Evolutionary conservation across 768 basidiomycete genomes (phyloP), one percentile per base, ranked within the genome.

Genomic region (Boletus tylopilopsis): DNA sequence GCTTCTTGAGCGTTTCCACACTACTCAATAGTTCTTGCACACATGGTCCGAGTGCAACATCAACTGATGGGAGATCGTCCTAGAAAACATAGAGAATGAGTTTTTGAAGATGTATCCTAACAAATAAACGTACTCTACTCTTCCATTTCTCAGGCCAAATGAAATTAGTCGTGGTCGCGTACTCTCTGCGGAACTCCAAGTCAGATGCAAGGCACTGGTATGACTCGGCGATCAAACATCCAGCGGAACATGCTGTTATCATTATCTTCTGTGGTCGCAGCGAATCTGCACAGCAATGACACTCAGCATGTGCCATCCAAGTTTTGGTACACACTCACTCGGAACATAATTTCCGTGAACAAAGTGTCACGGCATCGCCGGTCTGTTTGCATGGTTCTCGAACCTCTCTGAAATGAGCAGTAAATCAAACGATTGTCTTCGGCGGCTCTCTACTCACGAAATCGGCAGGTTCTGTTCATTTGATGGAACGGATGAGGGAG

Each of bases 101-200:
- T 12, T 29, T 12, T 12, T 29, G 29, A 12, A 29, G 9, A 29
- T 11, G 13, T 29, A 12, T 29, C 29, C 10, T 12, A 12, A 0
- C 1, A 12, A 12, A 29, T n/a, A 29, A 11, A 29, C 53, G 6
- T 16, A 54, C 53, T 33, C 49, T 54, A 13, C 3, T 6, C 16
- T 16, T 25, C 53, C 53, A 54, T 7, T 33, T 37, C n/a, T 54
- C 49, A 3, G 53, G 53, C 53, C 53, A 54, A 3, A 54, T 54
- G 23, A 51, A 37, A 23, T 19, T 15, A 4, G 53, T 54, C 53
- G 45, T 51, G 24, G 16, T 11, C 3, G 4, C 13, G 27, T 54
- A 54, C 8, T 45, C 39, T 27, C 51, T 39, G 7, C 34, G 23
- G 19, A 54, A 54, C 2, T 36, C 27, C 5, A 18, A 19, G 45